A percentile compares a stretch with the other conserved stretches of the same genome.
These are phyloP conservation scores for Arachis stenosperma DNA, from an alignment of 306 rosid species.

Conservation along the genomic window DNA sequence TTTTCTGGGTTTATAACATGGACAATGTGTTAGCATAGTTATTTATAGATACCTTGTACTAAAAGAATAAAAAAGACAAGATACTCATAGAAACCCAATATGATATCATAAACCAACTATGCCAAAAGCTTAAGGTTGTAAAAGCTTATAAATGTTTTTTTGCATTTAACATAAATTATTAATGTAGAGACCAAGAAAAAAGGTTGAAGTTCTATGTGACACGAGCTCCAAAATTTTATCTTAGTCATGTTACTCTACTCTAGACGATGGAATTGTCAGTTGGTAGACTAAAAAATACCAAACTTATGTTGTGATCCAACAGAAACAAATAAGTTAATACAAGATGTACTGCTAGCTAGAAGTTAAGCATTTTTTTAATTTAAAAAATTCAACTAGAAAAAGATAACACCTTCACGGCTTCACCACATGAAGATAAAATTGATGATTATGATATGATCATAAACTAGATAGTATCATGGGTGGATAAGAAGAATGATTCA, in stretches of 20 bases:
- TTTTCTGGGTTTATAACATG: no score
- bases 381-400: conserved; percentile 7
- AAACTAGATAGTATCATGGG: background rate
- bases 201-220: conserved; percentile 4
- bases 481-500: background rate
- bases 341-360: background rate
- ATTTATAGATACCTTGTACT: background rate
- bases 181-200: conserved; percentile 1
- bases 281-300: conserved; percentile 1
- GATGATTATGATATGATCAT: background rate
- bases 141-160: background rate
- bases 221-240: conserved; percentile 11
- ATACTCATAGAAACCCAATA: background rate
- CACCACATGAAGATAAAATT: background rate
- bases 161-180: background rate
- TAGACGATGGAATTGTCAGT: conserved; percentile 22
- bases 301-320: background rate
- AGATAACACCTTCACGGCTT: background rate
- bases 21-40: no score
- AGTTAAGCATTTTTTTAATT: background rate
- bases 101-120: background rate
- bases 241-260: background rate
- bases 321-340: conserved; percentile 1
- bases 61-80: background rate
- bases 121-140: background rate